These are phyloP conservation scores for Barnettozyma vustinii DNA, from an alignment of 805 yeast species.

Conservation along the genomic window DNA sequence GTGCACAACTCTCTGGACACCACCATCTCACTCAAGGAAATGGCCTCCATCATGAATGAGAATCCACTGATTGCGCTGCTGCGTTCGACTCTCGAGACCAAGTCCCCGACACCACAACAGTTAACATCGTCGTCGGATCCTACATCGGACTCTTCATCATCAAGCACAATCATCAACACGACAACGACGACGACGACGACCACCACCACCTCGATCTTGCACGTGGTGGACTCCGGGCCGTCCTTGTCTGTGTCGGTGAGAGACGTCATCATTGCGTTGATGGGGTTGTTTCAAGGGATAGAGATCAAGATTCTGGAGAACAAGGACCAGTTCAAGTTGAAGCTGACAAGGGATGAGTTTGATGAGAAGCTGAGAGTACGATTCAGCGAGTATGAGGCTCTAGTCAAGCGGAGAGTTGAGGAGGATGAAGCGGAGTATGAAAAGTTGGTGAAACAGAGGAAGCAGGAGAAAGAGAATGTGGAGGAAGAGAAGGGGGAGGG, in stretches of 20 bases:
- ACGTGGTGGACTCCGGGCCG: background rate
- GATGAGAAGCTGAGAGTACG: slow-evolving; percentile 12
- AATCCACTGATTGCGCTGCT: slow-evolving; percentile 13
- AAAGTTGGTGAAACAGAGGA: slow-evolving; percentile 3
- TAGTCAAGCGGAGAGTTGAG: slow-evolving; percentile 4
- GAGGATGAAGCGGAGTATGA: slow-evolving; percentile 12
- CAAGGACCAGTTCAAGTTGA: slow-evolving; percentile 22
- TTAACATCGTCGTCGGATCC: background rate
- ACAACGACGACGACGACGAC: background rate
- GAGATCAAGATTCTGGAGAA: slow-evolving; percentile 22
- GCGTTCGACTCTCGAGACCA: slow-evolving; percentile 8
- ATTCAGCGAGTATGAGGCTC: slow-evolving; percentile 7
- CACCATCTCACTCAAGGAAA: slow-evolving; percentile 19
- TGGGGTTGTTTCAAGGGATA: slow-evolving; percentile 18
- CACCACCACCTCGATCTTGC: background rate
- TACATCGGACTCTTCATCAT: background rate
- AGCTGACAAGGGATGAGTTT: slow-evolving; percentile 16
- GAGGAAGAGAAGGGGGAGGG: background rate
- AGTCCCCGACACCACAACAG: slow-evolving; percentile 2
- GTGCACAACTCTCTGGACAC: slow-evolving; percentile 21
- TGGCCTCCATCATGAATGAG: slow-evolving; percentile 20
- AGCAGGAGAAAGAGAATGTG: background rate
- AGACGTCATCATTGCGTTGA: slow-evolving; percentile 24
- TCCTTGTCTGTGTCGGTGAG: slow-evolving; percentile 11
- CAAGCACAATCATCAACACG: background rate